Evolutionary conservation across 441 rosid genomes (phyloP), one percentile per base, ranked within the genome.

Genomic region (Raphanus hybrid): DNA sequence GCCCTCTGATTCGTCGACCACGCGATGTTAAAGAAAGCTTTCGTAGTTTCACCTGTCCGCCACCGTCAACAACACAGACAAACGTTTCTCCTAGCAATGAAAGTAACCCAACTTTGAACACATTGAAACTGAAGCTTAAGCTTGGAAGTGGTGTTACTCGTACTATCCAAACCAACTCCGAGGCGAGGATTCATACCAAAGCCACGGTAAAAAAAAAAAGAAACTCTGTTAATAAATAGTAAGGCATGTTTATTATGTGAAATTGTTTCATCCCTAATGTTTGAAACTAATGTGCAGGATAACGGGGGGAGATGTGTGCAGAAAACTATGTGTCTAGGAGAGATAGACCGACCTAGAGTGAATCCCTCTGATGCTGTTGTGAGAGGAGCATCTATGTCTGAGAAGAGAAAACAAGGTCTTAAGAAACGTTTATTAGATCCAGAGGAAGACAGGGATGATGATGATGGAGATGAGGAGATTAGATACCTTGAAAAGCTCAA

Each of bases 41-140:
- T 3, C 73, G 69, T 18, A 60, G 55, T 35, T 1, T 18, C 20
- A 18, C 20, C 20, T 18, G 20, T 18, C 20, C 20, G 20, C 20
- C 20, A 18, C 20, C 20, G 20, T 18, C 20, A 29, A 55, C 87
- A 18, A 18, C 20, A 18, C 20, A 18, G 20, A 18, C 77, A 60
- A 59, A 48, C 14, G 76, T 76, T 54, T 67, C 80, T 75, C 78
- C 78, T 65, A 64, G 64, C 37, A 73, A 76, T 55, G 82, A 75
- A 64, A 86, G 72, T 62, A 78, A 71, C 52, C 83, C 77, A 39
- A 83, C 41, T 80, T 89, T 86, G 77, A 93, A 80, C 67, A 86
- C 77, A 78, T 80, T 85, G 71, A 93, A 91, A 85, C 85, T 93
- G 66, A 93, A 90, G 86, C 88, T 93, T 73, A 93, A 90, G 86